phyloP scores from a whole-genome alignment of 768 basidiomycete species.

The Pisolithus sp. region DNA sequence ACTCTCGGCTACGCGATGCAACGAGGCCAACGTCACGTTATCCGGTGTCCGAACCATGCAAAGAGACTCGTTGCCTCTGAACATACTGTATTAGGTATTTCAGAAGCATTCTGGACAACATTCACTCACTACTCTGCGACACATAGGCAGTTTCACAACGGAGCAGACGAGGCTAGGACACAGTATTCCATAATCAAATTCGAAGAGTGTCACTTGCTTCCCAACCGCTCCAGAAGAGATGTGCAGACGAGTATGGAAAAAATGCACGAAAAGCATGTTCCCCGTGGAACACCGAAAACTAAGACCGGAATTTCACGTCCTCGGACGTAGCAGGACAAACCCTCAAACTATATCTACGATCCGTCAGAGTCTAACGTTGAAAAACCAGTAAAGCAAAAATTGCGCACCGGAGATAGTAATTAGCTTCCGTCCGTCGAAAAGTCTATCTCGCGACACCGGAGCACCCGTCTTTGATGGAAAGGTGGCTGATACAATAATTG shows the following conservation, averaged over 20 bases:
- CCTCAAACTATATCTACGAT: neutral
- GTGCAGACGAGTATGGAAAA: neutral
- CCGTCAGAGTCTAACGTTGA: neutral
- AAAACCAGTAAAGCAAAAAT: neutral
- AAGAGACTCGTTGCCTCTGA: neutral
- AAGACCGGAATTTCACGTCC: neutral
- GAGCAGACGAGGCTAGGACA: no score
- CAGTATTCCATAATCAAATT: no score
- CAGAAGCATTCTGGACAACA: neutral
- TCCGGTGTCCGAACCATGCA: constrained; percentile 8
- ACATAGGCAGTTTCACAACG: no score
- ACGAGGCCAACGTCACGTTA: constrained; percentile 2
- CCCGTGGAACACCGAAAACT: neutral
- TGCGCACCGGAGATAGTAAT: neutral
- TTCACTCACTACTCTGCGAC: no score
- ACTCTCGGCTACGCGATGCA: constrained; percentile 4
- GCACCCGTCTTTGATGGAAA: neutral
- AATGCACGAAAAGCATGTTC: neutral
- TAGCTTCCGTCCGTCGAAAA: neutral
- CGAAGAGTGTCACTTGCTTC: no score
- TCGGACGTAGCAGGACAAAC: neutral
- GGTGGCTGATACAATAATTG: neutral
- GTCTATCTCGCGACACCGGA: neutral
- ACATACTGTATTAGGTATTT: neutral
- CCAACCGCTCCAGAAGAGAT: no score